Base-by-base conservation (phyloP, 2,329 filamentous ascomycete species). In the Fusarium algeriense region DNA sequence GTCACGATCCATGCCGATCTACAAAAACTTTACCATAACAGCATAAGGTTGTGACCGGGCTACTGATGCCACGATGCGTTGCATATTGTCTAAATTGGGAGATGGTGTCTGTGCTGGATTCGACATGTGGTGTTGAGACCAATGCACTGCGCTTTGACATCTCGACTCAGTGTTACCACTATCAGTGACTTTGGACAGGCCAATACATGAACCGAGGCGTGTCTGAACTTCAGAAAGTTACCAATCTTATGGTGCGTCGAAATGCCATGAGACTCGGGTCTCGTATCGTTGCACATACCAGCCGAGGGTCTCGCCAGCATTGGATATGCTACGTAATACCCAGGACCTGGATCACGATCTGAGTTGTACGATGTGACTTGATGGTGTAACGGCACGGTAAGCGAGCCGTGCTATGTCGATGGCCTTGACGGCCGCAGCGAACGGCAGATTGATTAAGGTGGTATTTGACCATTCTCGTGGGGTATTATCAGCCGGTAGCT, bases 1-100 rank as follows among this genome's bases (percentile, higher is more conserved):
- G 48, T 50, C 55, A 46, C 57, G 41, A 70, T 66, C 46, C 54
- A 59, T 59, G 41, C 66, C 69, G 69, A 71, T 69, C 68, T 58
- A 45, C 40, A 32, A 43, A 49, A 15, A 41, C 44, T 48, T 52
- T 43, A 14, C 38, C 53, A 44, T 38, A 49, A 50, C 17, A 35
- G 43, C 58, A 48, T 43, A 49, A 57, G 46, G 56, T 60, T 64
- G 41, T 30, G 44, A 52, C 37, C 30, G 64, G 60, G 49, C 19
- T 54, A 54, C 30, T 48, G 32, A 67, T 55, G 53, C 62, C 46
- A 7, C 23, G 44, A 55, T 58, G 63, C 37, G 60, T 30, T 13
- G 48, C 46, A 48, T 44, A 40, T 70, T 70, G 60, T 64, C 53
- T 64, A 43, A 50, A 67, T 56, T 56, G 43, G 44, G 64, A 66